Evolutionary conservation across 164 flowering plant genomes (phyloP).

Genomic region (Sextonia rubra): DNA sequence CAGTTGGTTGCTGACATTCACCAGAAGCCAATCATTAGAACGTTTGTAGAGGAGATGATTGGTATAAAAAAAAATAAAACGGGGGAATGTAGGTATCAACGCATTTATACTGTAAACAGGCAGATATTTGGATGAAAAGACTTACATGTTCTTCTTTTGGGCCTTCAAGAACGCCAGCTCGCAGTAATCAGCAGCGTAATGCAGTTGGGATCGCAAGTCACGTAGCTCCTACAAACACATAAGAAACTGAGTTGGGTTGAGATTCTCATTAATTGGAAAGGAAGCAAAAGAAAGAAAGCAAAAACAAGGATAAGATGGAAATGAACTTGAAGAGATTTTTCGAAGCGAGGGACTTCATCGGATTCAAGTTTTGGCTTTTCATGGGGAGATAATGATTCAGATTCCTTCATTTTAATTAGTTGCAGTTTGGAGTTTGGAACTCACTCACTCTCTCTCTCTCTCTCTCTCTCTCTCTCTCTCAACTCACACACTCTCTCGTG

Average conservation of each 20-base stretch:
- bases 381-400: background rate
- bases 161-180: slow-evolving; percentile 48
- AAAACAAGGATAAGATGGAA: background rate
- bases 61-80: background rate
- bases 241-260: background rate
- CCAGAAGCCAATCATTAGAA: background rate
- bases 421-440: background rate
- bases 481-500: too few relatives aligned
- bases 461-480: background rate
- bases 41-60: background rate
- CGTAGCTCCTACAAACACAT: slow-evolving; percentile 55
- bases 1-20: background rate
- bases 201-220: slow-evolving; percentile 65
- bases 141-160: slow-evolving; percentile 40
- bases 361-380: background rate
- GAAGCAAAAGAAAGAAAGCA: background rate
- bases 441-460: background rate
- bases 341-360: background rate
- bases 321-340: slow-evolving; percentile 1
- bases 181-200: slow-evolving; percentile 70
- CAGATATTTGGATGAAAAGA: background rate
- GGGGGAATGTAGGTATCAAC: background rate
- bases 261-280: background rate
- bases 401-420: background rate
- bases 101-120: background rate